Evolutionary conservation across 495 filamentous ascomycete species (phyloP), one percentile per base, ranked within the genome.

Genomic region (Penicillium subrubescens): DNA sequence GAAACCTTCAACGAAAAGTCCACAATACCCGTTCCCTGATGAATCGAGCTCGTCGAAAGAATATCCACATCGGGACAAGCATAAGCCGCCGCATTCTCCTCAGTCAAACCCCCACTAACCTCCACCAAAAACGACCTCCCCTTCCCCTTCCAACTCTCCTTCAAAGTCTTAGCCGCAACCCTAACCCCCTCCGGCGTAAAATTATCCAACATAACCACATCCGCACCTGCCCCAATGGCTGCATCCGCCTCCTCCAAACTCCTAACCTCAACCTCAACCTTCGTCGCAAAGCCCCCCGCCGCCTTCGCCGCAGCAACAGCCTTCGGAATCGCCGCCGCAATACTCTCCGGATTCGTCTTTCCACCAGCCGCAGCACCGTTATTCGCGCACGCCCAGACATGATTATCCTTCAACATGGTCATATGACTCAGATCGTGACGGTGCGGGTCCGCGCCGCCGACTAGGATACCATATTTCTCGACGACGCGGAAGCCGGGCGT

Each of bases 371-470:
- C 73, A 8, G 77, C 68, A 4, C 65, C 39, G 59, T 81, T 81
- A 61, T 86, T 85, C 7, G 83, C 85, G 66, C 89, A 88, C 43
- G 92, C 91, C 90, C 92, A 96, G 33, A 99, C 87, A 75, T 99
- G 95, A 74, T 99, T 99, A 77, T 99, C 95, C 81, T 99, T 99
- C 56, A 99, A 83, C 95, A 99, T 99, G 27, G 91, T 92, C 95
- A 99, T 98, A 48, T 88, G 84, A 65, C 89, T 92, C 41, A 99
- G 79, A 77, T 98, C 96, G 76, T 97, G 91, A 15, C 95, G 85
- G 73, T 99, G 96, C 1, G 89, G 86, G 73, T 99, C 95, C 35
- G 89, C 91, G 19, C 96, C 96, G 21, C 94, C 95, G 15, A 97
- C 88, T 15, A 97, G 79, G 88, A 99, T 96, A 56, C 92, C 95